Base-by-base conservation (phyloP, 495 filamentous ascomycete species). In the Collariella sp. region DNA sequence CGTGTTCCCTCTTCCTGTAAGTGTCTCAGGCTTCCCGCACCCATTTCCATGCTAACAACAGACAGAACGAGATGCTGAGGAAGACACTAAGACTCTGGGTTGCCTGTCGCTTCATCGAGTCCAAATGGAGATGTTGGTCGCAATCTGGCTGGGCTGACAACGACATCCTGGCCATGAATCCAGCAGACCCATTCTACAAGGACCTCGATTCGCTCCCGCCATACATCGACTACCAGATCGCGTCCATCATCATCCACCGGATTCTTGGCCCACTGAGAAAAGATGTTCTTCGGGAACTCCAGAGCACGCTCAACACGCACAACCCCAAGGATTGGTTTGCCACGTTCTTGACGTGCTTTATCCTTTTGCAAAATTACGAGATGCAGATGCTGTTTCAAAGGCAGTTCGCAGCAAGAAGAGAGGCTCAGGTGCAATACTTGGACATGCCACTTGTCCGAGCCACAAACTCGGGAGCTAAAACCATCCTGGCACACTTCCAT, bases 401-500 rank as follows among this genome's bases (percentile, higher is more conserved):
- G 24, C 54, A 65, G 54, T 72, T 72, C 49, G 65, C 70, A 5
- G 35, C 29, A n/a, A 55, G 58, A 35, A 51, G 65, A 45, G 46
- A 54, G 38, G 52, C 54, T 15, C 40, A 70, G 69, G 62, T 69
- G 9, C 60, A 55, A 43, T 72, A 68, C 42, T 46, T 69, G 6
- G 69, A 72, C 50, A 72, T 72, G 69, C 61, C 62, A 13, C 63
- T 72, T 13, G 63, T 72, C n/a, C 62, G 69, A 9, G 69, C 68
- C 5, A 70, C 64, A 0, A 67, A 72, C 50, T 72, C 69, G 36
- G 66, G 69, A 16, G 67, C 69, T 33, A 72, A 70, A 52, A 70
- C 69, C 9, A 70, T 72, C 36, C 62, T 72, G 10, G 69, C 69
- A n/a, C 68, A 72, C 58, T 72, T 72, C 46, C 69, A 72, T 52